A percentile compares a stretch with the other conserved stretches of the same genome.
Evolutionary conservation across 306 rosid species (phyloP).

Genomic region (Lathyrus tuberosus): DNA sequence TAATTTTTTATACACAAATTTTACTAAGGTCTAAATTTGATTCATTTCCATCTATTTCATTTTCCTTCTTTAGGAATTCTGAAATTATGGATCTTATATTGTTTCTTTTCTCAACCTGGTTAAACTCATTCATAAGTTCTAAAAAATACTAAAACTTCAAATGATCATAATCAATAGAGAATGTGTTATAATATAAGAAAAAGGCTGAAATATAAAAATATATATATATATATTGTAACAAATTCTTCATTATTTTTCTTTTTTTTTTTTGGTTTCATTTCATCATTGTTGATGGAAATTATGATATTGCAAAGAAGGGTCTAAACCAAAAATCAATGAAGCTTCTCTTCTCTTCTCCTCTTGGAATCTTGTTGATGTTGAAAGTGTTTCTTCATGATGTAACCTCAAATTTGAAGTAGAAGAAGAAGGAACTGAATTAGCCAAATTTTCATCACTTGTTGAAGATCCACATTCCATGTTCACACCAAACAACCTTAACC

Average conservation of each 20-base stretch:
- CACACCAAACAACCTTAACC: constrained; percentile 80
- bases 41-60: constrained; percentile 31
- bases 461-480: constrained; percentile 77
- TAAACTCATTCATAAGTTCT: constrained; percentile 40
- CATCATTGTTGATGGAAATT: constrained; percentile 35
- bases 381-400: constrained; percentile 43
- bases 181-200: constrained; percentile 15
- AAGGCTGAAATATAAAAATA: constrained; percentile 34
- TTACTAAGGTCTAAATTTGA: constrained; percentile 39
- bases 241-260: constrained; percentile 39
- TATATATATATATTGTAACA: constrained; percentile 25
- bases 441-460: constrained; percentile 42
- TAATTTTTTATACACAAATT: constrained; percentile 51
- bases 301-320: constrained; percentile 57
- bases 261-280: constrained; percentile 14
- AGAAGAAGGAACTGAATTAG: constrained; percentile 35
- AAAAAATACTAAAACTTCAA: constrained; percentile 35
- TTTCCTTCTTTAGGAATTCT: constrained; percentile 9
- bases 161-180: neutral
- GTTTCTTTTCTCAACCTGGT: constrained; percentile 25
- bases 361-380: constrained; percentile 50
- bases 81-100: constrained; percentile 33
- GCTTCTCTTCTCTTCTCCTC: constrained; percentile 54
- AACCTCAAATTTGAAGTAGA: constrained; percentile 46
- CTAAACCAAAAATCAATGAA: constrained; percentile 59